Base-by-base conservation (phyloP, 2,329 filamentous ascomycete genomes). In the Aspergillus sp. region DNA sequence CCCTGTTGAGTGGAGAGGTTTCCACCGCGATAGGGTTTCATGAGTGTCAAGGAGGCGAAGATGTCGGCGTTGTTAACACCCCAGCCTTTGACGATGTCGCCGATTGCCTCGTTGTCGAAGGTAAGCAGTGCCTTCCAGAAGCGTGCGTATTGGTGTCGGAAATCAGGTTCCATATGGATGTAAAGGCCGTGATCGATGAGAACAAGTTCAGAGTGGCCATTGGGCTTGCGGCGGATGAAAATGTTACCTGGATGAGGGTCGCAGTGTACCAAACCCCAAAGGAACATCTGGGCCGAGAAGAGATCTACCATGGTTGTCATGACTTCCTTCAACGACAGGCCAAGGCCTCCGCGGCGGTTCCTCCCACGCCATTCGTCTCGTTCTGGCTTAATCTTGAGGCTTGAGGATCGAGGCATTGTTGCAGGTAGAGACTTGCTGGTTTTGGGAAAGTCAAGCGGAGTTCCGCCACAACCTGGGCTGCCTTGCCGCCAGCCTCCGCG, bases 221-320 rank as follows among this genome's bases (percentile, higher is more conserved):
- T 87, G 1, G 92, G 89, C 15, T 91, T 81, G 8, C 95, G 88
- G 8, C 95, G 89, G 69, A 98, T 89, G 77, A 99, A 96, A 73
- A 98, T 95, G 76, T 99, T 99, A 26, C 93, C 93, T 1, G 95
- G 95, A 70, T 99, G 95, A 9, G 95, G 95, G 72, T 99, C 95
- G 76, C 93, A 97, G 78, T 99, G 93, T 0, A 98, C 90, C 43
- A 90, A 84, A 12, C 95, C 95, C 90, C 91, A 98, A 63, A 96
- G 88, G 80, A 97, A 99, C 83, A 98, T 98, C 71, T 98, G 93
- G 2, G 91, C 93, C n/a, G 89, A 90, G 79, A 98, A 99, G 34
- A 98, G 83, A 72, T 97, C 93, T 49, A 97, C 85, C 87, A 98
- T 97, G 32, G 91, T 97, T 5, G 89, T 89, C 95, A 98, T 98